Base-by-base conservation (phyloP, 805 yeast species). In the Zygotorulaspora danielsina region DNA sequence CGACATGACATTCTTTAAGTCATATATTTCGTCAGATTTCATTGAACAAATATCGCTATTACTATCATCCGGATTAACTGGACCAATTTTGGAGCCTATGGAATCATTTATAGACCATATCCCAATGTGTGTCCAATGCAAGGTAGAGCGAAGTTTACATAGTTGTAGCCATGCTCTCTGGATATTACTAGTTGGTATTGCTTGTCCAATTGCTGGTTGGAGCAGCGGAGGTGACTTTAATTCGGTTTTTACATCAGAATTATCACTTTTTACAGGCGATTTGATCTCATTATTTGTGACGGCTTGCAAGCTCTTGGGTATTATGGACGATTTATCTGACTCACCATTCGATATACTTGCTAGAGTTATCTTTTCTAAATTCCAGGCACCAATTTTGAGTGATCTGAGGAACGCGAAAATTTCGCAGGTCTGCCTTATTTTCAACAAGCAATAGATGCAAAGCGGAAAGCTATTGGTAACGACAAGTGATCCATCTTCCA, bases 111-210 rank as follows among this genome's bases (percentile, higher is more conserved):
- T 58, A 42, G 81, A 84, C 89, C 90, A 84, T 20, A 79, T 71
- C 5, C 97, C 97, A 16, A 81, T 61, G 47, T 86, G 78, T 6
- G 94, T 71, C 90, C 95, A 90, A 63, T 82, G 85, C 48, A 89
- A 69, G 55, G 82, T 81, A 29, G 76, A 75, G 38, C 95, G 74
- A 15, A 86, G 68, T 51, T 79, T 73, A 26, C 75, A 65, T 24
- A 80, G 59, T 50, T 79, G 84, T 20, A 72, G 64, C 84, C 95
- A 89, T 7, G 78, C 75, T 42, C 73, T 69, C 41, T 65, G 68
- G 20, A 67, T 55, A 36, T 66, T 62, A 1, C 64, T 55, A 1
- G 55, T 53, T n/a, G 65, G 65, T 19, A 43, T 59, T 7, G 43
- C 36, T n/a, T 46, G 51, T 6, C 46, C 53, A 7, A 44, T 36